A percentile compares a stretch with the other conserved stretches of the same genome.
phyloP scores from a whole-genome alignment of 208 protist genomes.

The Trypanosoma mega region DNA sequence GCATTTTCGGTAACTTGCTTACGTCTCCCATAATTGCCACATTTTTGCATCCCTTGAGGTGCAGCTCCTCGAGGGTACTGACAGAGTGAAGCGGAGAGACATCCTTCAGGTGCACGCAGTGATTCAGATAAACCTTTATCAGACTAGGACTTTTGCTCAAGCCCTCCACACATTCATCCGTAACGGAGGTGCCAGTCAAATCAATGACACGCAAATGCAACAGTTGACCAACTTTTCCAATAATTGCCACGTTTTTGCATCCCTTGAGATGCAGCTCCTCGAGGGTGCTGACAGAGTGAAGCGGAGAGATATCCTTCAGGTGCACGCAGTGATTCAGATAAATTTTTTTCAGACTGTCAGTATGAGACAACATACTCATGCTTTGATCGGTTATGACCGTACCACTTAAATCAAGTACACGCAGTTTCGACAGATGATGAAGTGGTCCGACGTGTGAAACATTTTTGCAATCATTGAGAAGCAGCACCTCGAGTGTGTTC shows the following conservation, averaged over 20 bases:
- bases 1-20: conserved; percentile 18
- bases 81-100: conserved; percentile 3
- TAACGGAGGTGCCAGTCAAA: conserved; percentile 21
- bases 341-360: conserved; percentile 10
- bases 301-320: conserved; percentile 14
- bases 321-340: conserved; percentile 11
- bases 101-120: conserved; percentile 1
- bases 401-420: background rate
- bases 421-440: background rate
- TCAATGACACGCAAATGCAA: conserved; percentile 21
- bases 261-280: conserved; percentile 8
- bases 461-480: background rate
- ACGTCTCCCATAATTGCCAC: conserved; percentile 30
- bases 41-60: conserved; percentile 27
- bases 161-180: conserved; percentile 2
- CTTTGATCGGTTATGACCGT: conserved; percentile 6
- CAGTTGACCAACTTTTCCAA: conserved; percentile 17
- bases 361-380: background rate
- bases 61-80: conserved; percentile 29
- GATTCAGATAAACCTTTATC: conserved; percentile 6
- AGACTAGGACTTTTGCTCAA: conserved; percentile 2
- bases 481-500: background rate
- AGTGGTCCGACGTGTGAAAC: conserved; percentile 6
- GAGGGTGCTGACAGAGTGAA: conserved; percentile 9
- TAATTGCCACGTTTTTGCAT: conserved; percentile 8